Base-by-base conservation (phyloP, 1,139 yeast species). In the Casaregolazyma suthepensis region DNA sequence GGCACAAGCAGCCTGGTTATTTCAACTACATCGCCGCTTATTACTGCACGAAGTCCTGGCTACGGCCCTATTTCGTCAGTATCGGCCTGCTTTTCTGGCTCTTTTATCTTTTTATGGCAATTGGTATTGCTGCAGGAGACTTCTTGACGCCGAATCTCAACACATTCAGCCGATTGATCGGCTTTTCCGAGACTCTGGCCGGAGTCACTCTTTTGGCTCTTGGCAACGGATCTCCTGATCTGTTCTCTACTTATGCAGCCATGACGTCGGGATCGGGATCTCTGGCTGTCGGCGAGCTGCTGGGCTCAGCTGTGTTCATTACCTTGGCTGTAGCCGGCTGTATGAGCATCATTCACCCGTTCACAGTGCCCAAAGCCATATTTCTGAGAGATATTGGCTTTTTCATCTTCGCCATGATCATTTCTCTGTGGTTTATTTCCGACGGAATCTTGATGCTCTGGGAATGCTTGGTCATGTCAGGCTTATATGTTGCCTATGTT, bases 171-270 rank as follows among this genome's bases (percentile, higher is more conserved):
- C 74, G 75, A 31, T 67, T 75, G 48, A 70, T 89, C 18, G 78
- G 81, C 12, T 69, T 91, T 49, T 81, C 93, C 12, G 94, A 89
- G 58, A 82, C 87, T 54, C 72, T 91, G 42, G 87, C 96, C 2
- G 98, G 98, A 0, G 78, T 91, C 61, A 91, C 97, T 0, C 73
- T 91, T 47, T 73, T 93, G 54, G 96, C 99, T 0, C 75, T 91
- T 58, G 98, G 98, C 0, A 93, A 93, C 68, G 93, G 96, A 9
- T 78, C 96, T 0, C 96, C 98, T 0, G 99, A 93, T 68, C 82
- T 93, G 3, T 78, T 90, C 48, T 80, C 94, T 50, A 89, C 96
- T 0, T 88, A 82, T 66, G 83, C 84, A 45, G 96, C 96, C 5
- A 80, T 90, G 80, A 75, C 76, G 43, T 70, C 81, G 2, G 84